Conservation (phyloP, 805 yeast species). For the Starmerella gropengiesseri region DNA sequence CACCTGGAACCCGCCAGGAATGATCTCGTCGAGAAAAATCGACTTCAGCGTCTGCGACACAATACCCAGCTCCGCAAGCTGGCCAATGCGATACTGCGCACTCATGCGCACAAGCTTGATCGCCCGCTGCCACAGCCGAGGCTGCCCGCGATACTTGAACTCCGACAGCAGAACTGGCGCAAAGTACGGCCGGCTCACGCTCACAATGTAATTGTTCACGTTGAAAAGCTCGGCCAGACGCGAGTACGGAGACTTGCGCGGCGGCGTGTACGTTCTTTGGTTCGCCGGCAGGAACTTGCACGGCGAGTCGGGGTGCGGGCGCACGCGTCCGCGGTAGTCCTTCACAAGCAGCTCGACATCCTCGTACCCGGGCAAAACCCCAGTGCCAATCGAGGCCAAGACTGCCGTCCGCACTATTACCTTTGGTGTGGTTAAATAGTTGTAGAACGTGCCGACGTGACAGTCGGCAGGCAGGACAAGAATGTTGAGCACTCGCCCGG, state of each 20-base stretch:
- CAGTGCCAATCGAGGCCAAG: constrained; percentile 54
- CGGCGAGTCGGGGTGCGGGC: constrained; percentile 23
- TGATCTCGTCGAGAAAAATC: constrained; percentile 76
- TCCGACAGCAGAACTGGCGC: constrained; percentile 84
- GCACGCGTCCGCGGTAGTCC: constrained; percentile 40
- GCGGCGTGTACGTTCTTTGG: constrained; percentile 31
- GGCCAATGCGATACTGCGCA: constrained; percentile 70
- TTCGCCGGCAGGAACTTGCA: constrained; percentile 32
- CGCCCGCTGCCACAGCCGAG: constrained; percentile 32
- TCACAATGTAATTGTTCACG: constrained; percentile 84
- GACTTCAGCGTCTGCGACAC: constrained; percentile 60
- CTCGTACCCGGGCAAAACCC: constrained; percentile 42
- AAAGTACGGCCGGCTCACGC: constrained; percentile 84
- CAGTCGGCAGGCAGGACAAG: constrained; percentile 72
- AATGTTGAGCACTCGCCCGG: constrained; percentile 71
- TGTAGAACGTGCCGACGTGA: constrained; percentile 35
- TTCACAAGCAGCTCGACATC: constrained; percentile 50
- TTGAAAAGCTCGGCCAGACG: constrained; percentile 84
- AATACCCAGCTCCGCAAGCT: constrained; percentile 67
- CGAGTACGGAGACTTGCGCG: constrained; percentile 64
- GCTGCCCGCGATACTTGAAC: constrained; percentile 50
- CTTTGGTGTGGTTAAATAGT: constrained; percentile 82
- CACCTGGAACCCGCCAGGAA: constrained; percentile 73
- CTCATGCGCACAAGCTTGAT: constrained; percentile 62
- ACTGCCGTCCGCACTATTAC: constrained; percentile 76